phyloP scores from a whole-genome alignment of 257 asterid species.

The Solanum ossicruentum region DNA sequence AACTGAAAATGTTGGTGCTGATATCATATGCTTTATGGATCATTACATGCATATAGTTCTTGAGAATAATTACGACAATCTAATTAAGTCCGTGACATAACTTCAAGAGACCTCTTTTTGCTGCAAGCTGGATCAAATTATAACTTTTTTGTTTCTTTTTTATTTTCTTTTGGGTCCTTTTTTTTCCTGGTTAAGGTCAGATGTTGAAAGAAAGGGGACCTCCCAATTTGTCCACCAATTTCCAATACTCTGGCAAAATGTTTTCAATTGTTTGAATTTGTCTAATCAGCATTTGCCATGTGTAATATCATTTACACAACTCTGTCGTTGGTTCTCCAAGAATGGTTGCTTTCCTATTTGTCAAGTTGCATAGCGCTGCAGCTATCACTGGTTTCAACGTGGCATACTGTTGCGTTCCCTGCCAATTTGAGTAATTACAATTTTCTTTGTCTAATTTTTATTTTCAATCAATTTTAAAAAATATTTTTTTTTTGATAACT shows the following conservation, averaged over 20 bases:
- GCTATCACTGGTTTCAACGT: not conserved
- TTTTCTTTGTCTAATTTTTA: not conserved
- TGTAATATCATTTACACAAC: not conserved
- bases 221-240: not conserved
- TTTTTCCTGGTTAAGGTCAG: not conserved
- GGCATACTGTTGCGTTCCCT: not conserved
- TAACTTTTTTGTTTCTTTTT: too few species aligned
- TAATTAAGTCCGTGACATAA: not conserved
- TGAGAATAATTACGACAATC: not conserved
- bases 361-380: not conserved
- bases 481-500: not conserved
- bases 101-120: not conserved
- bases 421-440: not conserved
- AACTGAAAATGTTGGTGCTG: not conserved
- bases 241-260: not conserved
- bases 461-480: fast-evolving
- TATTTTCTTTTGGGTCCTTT: not conserved
- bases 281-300: conserved; percentile 1
- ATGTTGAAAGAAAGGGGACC: not conserved
- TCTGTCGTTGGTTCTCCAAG: not conserved
- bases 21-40: too few species aligned
- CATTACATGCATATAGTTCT: not conserved
- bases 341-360: not conserved
- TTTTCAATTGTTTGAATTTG: not conserved
- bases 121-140: not conserved